Conservation (phyloP, 257 asterid species). For the Linaria vulgaris region DNA sequence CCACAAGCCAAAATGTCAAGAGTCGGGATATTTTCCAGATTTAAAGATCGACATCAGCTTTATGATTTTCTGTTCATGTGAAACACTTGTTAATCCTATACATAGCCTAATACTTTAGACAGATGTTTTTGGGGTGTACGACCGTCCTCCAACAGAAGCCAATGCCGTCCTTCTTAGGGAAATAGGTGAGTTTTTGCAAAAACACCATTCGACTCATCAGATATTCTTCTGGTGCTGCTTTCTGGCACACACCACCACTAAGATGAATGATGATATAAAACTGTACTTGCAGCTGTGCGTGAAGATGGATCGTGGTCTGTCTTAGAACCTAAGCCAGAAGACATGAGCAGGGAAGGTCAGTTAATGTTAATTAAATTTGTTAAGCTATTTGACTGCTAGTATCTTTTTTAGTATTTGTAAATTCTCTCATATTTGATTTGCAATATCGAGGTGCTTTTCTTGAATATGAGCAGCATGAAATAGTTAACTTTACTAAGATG, state of each 20-base stretch:
- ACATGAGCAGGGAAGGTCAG: constrained; percentile 54
- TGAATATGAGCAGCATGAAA: neutral
- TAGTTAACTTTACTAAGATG: too few species aligned
- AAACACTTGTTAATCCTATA: constrained; percentile 42
- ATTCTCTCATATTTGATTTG: neutral
- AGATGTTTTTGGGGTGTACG: constrained; percentile 86
- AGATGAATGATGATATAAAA: constrained; percentile 12
- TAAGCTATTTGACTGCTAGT: neutral
- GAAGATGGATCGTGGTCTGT: constrained; percentile 96
- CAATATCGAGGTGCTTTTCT: neutral
- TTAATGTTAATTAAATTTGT: constrained; percentile 6
- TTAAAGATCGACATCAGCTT: too few species aligned
- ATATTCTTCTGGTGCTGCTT: constrained; percentile 16
- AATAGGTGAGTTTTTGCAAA: constrained; percentile 53
- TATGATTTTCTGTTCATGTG: constrained; percentile 1
- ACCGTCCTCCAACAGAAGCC: constrained; percentile 88
- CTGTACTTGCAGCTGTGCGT: constrained; percentile 56
- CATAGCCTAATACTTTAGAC: constrained; percentile 46
- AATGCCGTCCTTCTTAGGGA: constrained; percentile 76
- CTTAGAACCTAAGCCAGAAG: constrained; percentile 55
- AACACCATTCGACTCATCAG: constrained; percentile 6
- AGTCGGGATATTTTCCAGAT: too few species aligned
- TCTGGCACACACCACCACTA: constrained; percentile 8
- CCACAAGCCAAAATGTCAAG: constrained; percentile 5
- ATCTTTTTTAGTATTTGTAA: neutral